Evolutionary conservation across 495 filamentous ascomycete genomes (phyloP).

Genomic region (Penicillium waksmanii): DNA sequence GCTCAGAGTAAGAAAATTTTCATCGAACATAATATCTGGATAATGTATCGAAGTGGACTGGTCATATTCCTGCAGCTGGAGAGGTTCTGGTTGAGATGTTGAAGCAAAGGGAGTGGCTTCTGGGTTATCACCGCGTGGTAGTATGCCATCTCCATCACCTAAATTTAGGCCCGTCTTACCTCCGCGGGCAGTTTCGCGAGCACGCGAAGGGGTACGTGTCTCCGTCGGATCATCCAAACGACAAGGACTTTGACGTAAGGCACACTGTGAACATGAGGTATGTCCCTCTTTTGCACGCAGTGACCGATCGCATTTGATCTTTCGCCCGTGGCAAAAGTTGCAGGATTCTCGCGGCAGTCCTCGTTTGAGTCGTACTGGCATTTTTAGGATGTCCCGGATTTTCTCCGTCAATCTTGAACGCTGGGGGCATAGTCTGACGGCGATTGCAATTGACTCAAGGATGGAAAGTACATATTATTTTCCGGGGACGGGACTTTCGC

Average conservation of each 20-base stretch:
- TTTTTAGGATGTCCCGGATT: not conserved
- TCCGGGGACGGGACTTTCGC: not conserved
- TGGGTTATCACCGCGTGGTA: not conserved
- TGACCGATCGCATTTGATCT: slow-evolving; percentile 14
- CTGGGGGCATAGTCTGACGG: not conserved
- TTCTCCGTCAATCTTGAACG: not conserved
- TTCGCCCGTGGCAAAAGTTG: slow-evolving; percentile 14
- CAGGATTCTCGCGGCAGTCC: slow-evolving; percentile 11
- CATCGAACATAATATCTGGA: slow-evolving; percentile 5
- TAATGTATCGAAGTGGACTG: not conserved
- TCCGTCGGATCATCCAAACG: not conserved
- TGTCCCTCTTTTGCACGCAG: slow-evolving; percentile 9
- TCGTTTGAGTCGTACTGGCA: slow-evolving; percentile 9
- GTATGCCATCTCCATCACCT: not conserved
- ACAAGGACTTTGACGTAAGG: slow-evolving; percentile 5
- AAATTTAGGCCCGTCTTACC: not conserved
- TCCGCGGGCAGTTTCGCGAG: not conserved
- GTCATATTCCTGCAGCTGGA: not conserved
- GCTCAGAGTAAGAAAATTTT: slow-evolving; percentile 1
- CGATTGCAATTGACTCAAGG: not conserved
- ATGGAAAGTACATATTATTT: not conserved
- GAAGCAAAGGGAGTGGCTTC: not conserved
- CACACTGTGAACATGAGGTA: slow-evolving; percentile 9
- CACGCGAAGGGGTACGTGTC: not conserved
- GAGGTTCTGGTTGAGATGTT: not conserved